These are phyloP conservation scores for Pontederia crassipes DNA, from an alignment of 176 grass and related monocot genomes.

Conservation along the genomic window DNA sequence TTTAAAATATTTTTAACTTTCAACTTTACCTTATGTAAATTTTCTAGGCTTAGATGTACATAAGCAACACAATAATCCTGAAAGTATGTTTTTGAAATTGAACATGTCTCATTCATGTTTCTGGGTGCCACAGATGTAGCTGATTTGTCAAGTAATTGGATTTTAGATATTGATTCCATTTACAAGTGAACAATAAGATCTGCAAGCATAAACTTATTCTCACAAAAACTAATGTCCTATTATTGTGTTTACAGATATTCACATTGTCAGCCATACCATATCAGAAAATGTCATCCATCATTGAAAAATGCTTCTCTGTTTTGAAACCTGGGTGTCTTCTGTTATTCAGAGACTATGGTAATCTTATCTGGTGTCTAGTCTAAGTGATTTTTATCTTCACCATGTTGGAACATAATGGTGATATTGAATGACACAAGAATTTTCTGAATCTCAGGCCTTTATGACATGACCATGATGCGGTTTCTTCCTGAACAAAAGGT, in stretches of 20 bases:
- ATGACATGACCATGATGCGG: conserved; percentile 98
- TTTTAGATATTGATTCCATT: neutral
- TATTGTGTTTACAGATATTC: conserved; percentile 56
- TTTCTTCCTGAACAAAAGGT: conserved; percentile 75
- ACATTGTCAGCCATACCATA: conserved; percentile 84
- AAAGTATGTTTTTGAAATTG: too few species aligned
- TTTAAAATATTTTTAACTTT: too few species aligned
- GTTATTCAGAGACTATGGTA: conserved; percentile 96
- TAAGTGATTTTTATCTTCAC: neutral
- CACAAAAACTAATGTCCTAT: neutral
- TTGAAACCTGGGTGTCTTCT: conserved; percentile 72
- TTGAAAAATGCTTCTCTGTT: conserved; percentile 55
- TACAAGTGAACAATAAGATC: neutral
- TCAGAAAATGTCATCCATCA: conserved; percentile 32
- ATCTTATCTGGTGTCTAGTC: neutral
- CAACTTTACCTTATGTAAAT: too few species aligned
- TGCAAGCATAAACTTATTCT: neutral
- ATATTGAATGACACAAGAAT: neutral
- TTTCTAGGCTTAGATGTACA: too few species aligned
- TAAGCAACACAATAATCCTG: too few species aligned
- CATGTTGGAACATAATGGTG: neutral
- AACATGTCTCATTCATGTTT: too few species aligned
- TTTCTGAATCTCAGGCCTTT: conserved; percentile 50
- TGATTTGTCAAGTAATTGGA: too few species aligned
- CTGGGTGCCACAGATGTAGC: too few species aligned